Evolutionary conservation across 164 flowering plant species (phyloP), one percentile per base, ranked within the genome.

Genomic region (Magnolia sinica): DNA sequence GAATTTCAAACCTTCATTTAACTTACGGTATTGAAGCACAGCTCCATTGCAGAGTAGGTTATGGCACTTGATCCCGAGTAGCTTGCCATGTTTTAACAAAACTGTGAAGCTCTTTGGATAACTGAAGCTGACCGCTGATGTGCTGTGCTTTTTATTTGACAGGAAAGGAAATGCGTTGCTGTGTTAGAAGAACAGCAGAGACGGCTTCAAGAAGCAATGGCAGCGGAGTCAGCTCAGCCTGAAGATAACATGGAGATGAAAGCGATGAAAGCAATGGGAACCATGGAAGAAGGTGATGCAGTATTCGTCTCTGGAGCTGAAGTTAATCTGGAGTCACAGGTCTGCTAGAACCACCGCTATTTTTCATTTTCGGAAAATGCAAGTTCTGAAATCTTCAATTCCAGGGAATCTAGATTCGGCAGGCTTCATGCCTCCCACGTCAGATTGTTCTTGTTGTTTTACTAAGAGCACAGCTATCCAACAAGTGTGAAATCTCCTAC

Each of bases 201-300:
- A 76, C 87, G 91, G 76, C 78, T 88, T 67, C 89, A 90, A 80
- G 98, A 91, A 83, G 92, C 91, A 50, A 82, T 92, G 84, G 87
- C 91, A 74, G 86, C 91, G 79, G 89, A 86, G 77, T 91, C 90
- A 51, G 72, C 84, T 76, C 89, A 90, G 24, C 49, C 86, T 64
- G 98, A 91, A 68, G 92, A 92, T 79, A 90, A 89, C 84, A 79
- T 92, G 72, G 95, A 94, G 85, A 63, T 83, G 81, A 91, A 84
- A 80, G 98, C 94, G 73, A 84, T 86, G 81, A 96, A 94, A 86
- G 89, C 87, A 50, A 96, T 96, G 99, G 98, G 99, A 76, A 87
- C 87, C 55, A 88, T 91, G 91, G 99, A 92, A 76, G 98, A 96
- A 81, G 99, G 98, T n/a, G 98, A 96, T 86, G 97, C 90, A 9